phyloP scores from a whole-genome alignment of 1,139 yeast genomes.

The Geotrichum aggregatum region DNA sequence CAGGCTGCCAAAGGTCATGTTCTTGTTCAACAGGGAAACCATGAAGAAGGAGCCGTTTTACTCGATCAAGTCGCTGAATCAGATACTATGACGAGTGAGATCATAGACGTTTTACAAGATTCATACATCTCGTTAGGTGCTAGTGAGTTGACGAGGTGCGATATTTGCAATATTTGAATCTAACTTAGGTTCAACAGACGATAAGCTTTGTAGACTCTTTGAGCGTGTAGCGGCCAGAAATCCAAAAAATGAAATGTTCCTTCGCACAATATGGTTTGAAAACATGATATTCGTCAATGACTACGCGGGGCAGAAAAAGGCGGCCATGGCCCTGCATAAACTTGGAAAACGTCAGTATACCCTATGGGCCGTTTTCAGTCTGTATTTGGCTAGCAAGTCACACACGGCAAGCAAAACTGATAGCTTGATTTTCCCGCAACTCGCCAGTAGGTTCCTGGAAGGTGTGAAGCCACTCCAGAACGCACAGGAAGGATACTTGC shows the following conservation, averaged over 20 bases:
- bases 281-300: slow-evolving; percentile 34
- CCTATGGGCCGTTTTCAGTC: slow-evolving; percentile 46
- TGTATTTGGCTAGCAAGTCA: slow-evolving; percentile 31
- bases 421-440: slow-evolving; percentile 47
- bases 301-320: slow-evolving; percentile 36
- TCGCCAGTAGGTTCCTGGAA: slow-evolving; percentile 55
- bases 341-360: slow-evolving; percentile 37
- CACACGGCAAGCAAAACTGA: slow-evolving; percentile 40
- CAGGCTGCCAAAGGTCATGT: slow-evolving; percentile 46
- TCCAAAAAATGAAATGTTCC: slow-evolving; percentile 35
- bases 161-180: slow-evolving; percentile 4
- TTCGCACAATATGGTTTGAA: slow-evolving; percentile 35
- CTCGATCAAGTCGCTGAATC: slow-evolving; percentile 45
- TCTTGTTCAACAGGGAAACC: slow-evolving; percentile 44
- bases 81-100: slow-evolving; percentile 53
- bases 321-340: slow-evolving; percentile 34
- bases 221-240: slow-evolving; percentile 46
- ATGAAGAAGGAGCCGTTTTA: slow-evolving; percentile 44
- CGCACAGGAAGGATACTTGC: slow-evolving; percentile 59
- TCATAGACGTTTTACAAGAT: slow-evolving; percentile 45
- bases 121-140: slow-evolving; percentile 9
- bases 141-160: not conserved
- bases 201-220: slow-evolving; percentile 40
- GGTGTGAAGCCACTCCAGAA: slow-evolving; percentile 43
- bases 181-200: slow-evolving; percentile 21